phyloP scores from a whole-genome alignment of 2,329 filamentous ascomycete genomes.

The Fusarium xyrophilum region DNA sequence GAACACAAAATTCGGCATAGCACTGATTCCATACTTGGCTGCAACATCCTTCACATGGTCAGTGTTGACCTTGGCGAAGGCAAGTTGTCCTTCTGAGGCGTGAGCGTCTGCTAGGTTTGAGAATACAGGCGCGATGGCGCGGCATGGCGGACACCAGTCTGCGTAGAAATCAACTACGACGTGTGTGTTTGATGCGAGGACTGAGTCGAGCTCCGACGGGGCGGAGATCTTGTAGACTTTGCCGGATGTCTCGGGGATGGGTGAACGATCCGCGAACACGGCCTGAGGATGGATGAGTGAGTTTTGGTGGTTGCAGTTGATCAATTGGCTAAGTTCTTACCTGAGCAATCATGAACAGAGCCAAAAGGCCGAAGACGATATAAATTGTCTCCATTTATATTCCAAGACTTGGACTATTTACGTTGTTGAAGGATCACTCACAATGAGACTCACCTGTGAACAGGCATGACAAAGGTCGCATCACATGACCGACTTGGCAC shows the following conservation, averaged over 20 bases:
- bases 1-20: slow-evolving; percentile 89
- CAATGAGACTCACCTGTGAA: background rate
- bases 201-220: slow-evolving; percentile 38
- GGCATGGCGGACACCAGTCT: slow-evolving; percentile 92
- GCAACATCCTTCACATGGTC: slow-evolving; percentile 78
- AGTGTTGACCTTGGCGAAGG: slow-evolving; percentile 89
- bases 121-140: slow-evolving; percentile 79
- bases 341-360: slow-evolving; percentile 22
- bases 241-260: slow-evolving; percentile 51
- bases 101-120: slow-evolving; percentile 36
- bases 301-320: background rate
- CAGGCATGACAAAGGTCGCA: background rate
- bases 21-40: slow-evolving; percentile 76
- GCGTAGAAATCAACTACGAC: slow-evolving; percentile 86
- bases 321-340: background rate
- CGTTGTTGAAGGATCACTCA: background rate
- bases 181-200: slow-evolving; percentile 54
- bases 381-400: slow-evolving; percentile 33
- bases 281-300: slow-evolving; percentile 9
- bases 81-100: slow-evolving; percentile 56
- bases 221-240: slow-evolving; percentile 47
- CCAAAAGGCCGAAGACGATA: slow-evolving; percentile 29
- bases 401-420: background rate
- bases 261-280: slow-evolving; percentile 37
- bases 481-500: slow-evolving; percentile 16